These are phyloP conservation scores for Arthrobotrys pseudoclavata DNA, from an alignment of 2,329 filamentous ascomycete genomes.

Conservation along the genomic window DNA sequence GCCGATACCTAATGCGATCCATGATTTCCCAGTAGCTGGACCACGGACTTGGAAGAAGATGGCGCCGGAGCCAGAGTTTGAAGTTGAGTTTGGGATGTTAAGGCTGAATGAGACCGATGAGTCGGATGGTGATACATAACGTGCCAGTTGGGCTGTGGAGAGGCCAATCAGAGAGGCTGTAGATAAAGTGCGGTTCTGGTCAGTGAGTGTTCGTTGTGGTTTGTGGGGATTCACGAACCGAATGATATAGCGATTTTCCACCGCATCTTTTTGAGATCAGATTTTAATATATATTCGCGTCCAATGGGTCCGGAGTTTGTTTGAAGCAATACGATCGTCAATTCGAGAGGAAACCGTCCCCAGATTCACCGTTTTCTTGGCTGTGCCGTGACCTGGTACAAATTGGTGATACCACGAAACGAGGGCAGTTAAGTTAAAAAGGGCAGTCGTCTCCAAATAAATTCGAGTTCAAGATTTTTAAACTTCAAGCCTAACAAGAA, in stretches of 20 bases:
- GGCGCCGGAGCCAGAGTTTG: conserved; percentile 41
- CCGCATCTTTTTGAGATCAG: conserved; percentile 19
- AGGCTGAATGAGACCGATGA: conserved; percentile 30
- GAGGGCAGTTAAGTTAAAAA: neutral
- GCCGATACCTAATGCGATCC: conserved; percentile 68
- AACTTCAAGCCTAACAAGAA: neutral
- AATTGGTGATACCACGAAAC: conserved; percentile 15
- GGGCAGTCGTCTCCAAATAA: conserved; percentile 8
- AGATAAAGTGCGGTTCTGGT: conserved; percentile 7
- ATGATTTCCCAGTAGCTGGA: conserved; percentile 61
- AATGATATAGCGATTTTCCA: conserved; percentile 17
- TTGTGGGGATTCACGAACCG: conserved; percentile 22
- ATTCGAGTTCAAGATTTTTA: neutral
- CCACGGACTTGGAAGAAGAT: conserved; percentile 51
- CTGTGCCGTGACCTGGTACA: conserved; percentile 1
- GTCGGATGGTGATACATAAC: conserved; percentile 31
- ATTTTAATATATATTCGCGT: conserved; percentile 13
- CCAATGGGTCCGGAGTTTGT: neutral
- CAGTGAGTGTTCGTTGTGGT: neutral
- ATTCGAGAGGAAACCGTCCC: neutral
- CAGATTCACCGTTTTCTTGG: neutral
- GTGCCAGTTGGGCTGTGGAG: conserved; percentile 46
- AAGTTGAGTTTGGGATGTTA: conserved; percentile 40
- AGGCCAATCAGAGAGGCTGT: conserved; percentile 39
- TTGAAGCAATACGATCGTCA: neutral